These are phyloP conservation scores for Stachybotrys chartarum DNA, from an alignment of 2,329 filamentous ascomycete species.

Conservation along the genomic window DNA sequence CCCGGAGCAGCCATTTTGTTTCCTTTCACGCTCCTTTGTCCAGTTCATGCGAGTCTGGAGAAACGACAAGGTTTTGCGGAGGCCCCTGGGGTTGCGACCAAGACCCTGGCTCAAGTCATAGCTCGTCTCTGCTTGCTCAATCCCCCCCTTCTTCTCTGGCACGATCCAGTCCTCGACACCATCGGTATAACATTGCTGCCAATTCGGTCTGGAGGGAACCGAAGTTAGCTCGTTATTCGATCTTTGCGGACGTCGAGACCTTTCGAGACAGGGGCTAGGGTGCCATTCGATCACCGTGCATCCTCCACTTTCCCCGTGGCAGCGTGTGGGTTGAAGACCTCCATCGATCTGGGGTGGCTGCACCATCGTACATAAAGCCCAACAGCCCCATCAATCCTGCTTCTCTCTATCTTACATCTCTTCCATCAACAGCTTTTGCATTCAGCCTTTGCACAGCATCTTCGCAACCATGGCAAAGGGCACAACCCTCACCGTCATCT, in stretches of 20 bases:
- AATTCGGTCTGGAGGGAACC: not conserved
- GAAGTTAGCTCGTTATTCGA: not conserved
- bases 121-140: not conserved
- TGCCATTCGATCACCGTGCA: not conserved
- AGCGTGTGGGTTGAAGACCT: not conserved
- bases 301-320: not conserved
- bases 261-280: not conserved
- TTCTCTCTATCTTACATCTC: not conserved
- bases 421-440: not conserved
- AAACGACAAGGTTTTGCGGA: not conserved
- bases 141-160: too few relatives aligned
- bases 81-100: not conserved
- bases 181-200: not conserved
- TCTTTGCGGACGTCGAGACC: not conserved
- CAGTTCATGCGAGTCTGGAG: not conserved
- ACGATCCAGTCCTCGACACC: not conserved
- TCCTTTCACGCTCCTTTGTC: not conserved
- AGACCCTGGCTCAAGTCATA: not conserved
- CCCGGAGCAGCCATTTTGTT: not conserved
- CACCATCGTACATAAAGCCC: not conserved
- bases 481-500: constrained; percentile 9
- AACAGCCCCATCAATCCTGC: not conserved
- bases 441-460: not conserved
- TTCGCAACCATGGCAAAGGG: constrained; percentile 6
- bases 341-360: not conserved